A percentile compares a stretch with the other conserved stretches of the same genome.
phyloP scores from a whole-genome alignment of 1,139 yeast species.

The Chernovozyma aurita region DNA sequence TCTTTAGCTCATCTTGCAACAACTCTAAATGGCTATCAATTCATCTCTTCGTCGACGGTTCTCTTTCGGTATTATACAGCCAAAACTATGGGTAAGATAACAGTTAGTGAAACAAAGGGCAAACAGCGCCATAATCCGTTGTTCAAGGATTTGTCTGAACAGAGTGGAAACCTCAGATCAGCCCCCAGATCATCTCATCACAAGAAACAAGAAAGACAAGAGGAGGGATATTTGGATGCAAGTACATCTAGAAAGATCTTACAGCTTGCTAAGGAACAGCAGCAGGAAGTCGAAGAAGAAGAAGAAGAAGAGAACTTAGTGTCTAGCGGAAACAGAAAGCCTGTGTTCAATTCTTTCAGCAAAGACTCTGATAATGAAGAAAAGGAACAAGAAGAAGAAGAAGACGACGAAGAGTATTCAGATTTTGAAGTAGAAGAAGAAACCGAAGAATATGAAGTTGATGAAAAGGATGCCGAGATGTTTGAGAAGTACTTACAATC shows the following conservation, averaged over 20 bases:
- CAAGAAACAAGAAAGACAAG: constrained; percentile 36
- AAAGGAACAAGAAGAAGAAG: constrained; percentile 30
- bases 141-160: constrained; percentile 67
- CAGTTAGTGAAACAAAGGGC: constrained; percentile 45
- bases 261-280: constrained; percentile 87
- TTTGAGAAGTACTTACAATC: constrained; percentile 60
- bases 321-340: constrained; percentile 4
- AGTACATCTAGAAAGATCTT: constrained; percentile 78
- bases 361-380: constrained; percentile 18
- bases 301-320: constrained; percentile 27
- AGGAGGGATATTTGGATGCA: constrained; percentile 74
- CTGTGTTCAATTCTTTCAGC: not conserved
- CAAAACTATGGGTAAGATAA: constrained; percentile 58
- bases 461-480: constrained; percentile 66
- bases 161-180: constrained; percentile 64
- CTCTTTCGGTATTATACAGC: too few species aligned
- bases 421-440: constrained; percentile 44
- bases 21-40: too few species aligned
- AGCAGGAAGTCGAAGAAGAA: constrained; percentile 75
- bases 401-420: constrained; percentile 44
- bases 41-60: too few species aligned
- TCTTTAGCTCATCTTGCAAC: too few species aligned
- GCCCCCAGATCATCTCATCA: constrained; percentile 19
- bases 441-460: constrained; percentile 57
- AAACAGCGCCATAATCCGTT: constrained; percentile 72